Conservation (phyloP, 306 rosid genomes). For the Canavalia gladiata region DNA sequence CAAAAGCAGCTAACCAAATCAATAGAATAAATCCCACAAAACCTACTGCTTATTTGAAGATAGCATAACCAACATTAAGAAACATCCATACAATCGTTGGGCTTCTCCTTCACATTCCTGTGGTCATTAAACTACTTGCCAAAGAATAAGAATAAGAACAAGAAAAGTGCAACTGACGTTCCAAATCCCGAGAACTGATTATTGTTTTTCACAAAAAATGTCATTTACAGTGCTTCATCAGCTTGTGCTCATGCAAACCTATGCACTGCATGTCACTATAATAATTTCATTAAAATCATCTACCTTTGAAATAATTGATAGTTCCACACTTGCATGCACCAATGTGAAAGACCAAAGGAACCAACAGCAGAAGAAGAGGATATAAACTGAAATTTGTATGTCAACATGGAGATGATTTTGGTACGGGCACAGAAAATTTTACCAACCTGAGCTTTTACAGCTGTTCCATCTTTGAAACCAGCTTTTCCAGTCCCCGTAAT, state of each 20-base stretch:
- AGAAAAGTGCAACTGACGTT: conserved; percentile 32
- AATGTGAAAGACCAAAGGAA: conserved; percentile 19
- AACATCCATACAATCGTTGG: neutral
- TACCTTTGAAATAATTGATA: conserved; percentile 27
- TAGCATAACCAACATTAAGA: conserved; percentile 26
- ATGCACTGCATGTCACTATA: conserved; percentile 19
- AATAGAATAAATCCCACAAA: conserved; percentile 7
- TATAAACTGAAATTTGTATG: conserved; percentile 30
- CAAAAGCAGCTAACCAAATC: conserved; percentile 8
- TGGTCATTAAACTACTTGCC: conserved; percentile 35
- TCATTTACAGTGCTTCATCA: conserved; percentile 33
- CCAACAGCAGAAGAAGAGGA: neutral
- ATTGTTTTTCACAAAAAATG: neutral
- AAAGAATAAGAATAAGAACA: conserved; percentile 5
- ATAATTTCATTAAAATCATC: conserved; percentile 22
- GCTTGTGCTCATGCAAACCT: conserved; percentile 15
- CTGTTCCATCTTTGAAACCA: conserved; percentile 83
- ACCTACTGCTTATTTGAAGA: conserved; percentile 39
- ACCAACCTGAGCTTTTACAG: conserved; percentile 79
- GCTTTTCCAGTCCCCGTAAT: conserved; percentile 92
- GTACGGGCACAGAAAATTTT: conserved; percentile 22
- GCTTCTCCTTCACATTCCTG: conserved; percentile 33
- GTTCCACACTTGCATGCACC: neutral
- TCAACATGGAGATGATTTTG: conserved; percentile 18
- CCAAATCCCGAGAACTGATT: conserved; percentile 21